Evolutionary conservation across 2,329 filamentous ascomycete species (phyloP), one percentile per base, ranked within the genome.

Genomic region (Hypoxylon sp.): DNA sequence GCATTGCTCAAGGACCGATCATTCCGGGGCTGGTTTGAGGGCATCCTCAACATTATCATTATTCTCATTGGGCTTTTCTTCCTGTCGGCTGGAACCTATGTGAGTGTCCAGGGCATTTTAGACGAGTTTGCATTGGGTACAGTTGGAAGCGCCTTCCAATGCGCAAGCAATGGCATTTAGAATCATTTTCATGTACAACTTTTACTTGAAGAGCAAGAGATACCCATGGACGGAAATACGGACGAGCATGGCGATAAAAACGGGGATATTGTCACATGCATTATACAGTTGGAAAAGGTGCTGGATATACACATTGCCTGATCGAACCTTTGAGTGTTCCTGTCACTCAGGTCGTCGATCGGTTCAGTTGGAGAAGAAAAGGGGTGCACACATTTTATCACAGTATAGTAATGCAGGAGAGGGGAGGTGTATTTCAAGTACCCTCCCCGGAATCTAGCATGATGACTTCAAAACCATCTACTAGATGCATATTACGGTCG

Each of bases 51-150:
- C 75, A 76, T 93, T 14, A 72, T 89, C 68, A 87, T 97, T 65
- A 94, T 96, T 63, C 28, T 85, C 1, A 88, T 91, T 17, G 94
- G 94, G 0, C 57, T 97, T n/a, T 88, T 94, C 72, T 97, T 97
- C 82, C 80, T 98, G 51, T 90, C 86, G 0, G 92, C 86, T 0
- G 94, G 94, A 38, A 98, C 94, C 2, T 97, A 97, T 75, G 89
- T 87, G 36, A 90, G 87, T 65, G 89, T 94, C 0, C 86, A 93
- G 78, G 89, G 88, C 61, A 94, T 94, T 63, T 86, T 96, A 23
- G 84, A 93, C 64, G 89, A 90, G 19, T 97, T 95, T 75, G 77
- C 85, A 32, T 80, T 84, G 0, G 87, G 88, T 2, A 81, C 81
- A 0, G 91, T 97, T 25, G 86, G 90, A 1, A 87, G 89, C 1